Conservation (phyloP, 805 yeast genomes). For the Candida manassasensis region DNA sequence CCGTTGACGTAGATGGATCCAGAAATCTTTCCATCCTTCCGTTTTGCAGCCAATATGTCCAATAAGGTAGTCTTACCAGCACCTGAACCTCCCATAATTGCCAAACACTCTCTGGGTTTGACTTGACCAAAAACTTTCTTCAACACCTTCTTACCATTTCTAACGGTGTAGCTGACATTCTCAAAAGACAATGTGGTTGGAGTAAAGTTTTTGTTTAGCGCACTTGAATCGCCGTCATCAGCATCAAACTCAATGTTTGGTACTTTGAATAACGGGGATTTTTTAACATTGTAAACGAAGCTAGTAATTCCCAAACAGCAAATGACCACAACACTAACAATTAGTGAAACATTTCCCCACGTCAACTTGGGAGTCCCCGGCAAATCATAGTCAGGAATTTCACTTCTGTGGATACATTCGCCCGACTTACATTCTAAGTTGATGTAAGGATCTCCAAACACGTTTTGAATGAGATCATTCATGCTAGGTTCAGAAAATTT, state of each 20-base stretch:
- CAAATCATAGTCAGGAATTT: slow-evolving; percentile 81
- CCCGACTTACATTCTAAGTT: slow-evolving; percentile 77
- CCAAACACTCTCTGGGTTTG: slow-evolving; percentile 83
- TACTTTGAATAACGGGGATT: slow-evolving; percentile 55
- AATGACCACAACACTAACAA: slow-evolving; percentile 40
- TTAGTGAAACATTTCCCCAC: slow-evolving; percentile 42
- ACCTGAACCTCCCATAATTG: slow-evolving; percentile 98
- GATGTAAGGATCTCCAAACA: slow-evolving; percentile 93
- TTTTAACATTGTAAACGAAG: slow-evolving; percentile 45
- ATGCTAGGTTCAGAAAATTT: slow-evolving; percentile 90
- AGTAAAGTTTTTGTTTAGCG: slow-evolving; percentile 49
- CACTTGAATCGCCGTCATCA: slow-evolving; percentile 23
- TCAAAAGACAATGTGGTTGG: slow-evolving; percentile 78
- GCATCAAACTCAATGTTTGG: slow-evolving; percentile 26
- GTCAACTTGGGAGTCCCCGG: slow-evolving; percentile 53
- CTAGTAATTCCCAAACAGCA: slow-evolving; percentile 40
- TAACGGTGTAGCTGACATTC: slow-evolving; percentile 55
- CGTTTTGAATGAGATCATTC: slow-evolving; percentile 85
- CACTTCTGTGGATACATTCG: slow-evolving; percentile 89
- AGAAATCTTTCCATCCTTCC: slow-evolving; percentile 63
- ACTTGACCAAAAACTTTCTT: slow-evolving; percentile 68
- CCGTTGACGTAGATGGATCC: slow-evolving; percentile 84
- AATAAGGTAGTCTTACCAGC: slow-evolving; percentile 95
- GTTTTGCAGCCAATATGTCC: slow-evolving; percentile 86
- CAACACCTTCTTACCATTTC: slow-evolving; percentile 49